Conservation (phyloP, 768 basidiomycete species). For the Auriscalpium microsporum region DNA sequence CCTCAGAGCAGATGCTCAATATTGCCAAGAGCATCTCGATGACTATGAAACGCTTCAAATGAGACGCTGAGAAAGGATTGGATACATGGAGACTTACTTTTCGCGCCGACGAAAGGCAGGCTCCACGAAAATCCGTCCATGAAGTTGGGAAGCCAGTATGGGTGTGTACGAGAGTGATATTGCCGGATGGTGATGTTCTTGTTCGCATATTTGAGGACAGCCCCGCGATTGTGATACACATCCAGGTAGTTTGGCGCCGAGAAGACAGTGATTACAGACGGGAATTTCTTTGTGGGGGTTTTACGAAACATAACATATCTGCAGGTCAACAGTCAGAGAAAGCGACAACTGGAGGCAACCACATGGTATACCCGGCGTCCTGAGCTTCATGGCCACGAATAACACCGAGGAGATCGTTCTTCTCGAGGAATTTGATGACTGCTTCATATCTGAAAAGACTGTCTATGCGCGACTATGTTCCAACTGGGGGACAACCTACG, state of each 20-base stretch:
- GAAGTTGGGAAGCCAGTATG: constrained; percentile 98
- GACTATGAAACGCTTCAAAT: constrained; percentile 37
- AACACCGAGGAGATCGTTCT: constrained; percentile 84
- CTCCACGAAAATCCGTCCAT: constrained; percentile 99
- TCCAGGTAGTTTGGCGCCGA: constrained; percentile 96
- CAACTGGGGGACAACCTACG: constrained; percentile 42
- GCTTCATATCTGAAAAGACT: constrained; percentile 57
- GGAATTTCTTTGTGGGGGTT: constrained; percentile 91
- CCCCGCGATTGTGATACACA: constrained; percentile 93
- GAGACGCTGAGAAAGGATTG: background rate
- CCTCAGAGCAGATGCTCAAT: constrained; percentile 90
- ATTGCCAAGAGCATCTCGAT: constrained; percentile 98
- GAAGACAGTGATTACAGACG: constrained; percentile 96
- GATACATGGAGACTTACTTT: constrained; percentile 54
- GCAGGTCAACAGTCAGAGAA: constrained; percentile 1
- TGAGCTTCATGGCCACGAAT: constrained; percentile 97
- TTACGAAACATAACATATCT: constrained; percentile 93
- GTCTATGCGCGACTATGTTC: background rate
- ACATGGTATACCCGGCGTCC: constrained; percentile 69
- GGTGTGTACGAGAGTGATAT: constrained; percentile 41
- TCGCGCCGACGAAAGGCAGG: constrained; percentile 95
- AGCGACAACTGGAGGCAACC: background rate
- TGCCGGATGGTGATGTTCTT: constrained; percentile 89
- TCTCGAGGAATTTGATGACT: constrained; percentile 87
- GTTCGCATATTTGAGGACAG: constrained; percentile 94